Evolutionary conservation across 2,329 filamentous ascomycete species (phyloP).

Genomic region (Orbilia ellipsospora): DNA sequence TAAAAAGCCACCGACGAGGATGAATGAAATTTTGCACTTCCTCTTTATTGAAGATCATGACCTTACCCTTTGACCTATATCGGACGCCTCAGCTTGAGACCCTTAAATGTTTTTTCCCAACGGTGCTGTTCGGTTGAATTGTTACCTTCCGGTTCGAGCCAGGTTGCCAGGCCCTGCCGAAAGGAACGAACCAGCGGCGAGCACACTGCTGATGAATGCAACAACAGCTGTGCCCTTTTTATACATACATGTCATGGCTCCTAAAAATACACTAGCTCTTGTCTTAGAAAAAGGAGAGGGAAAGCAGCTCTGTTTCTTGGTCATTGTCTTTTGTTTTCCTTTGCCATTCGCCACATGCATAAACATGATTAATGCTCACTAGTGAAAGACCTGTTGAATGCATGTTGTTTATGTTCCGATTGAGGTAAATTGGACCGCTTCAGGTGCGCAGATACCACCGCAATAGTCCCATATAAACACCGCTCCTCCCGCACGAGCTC

Average conservation of each 20-base stretch:
- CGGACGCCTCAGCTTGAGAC: conserved; percentile 5
- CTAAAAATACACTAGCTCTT: conserved; percentile 9
- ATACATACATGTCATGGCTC: background rate
- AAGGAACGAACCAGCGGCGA: too few relatives aligned
- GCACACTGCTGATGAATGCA: too few relatives aligned
- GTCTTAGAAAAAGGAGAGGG: too few relatives aligned
- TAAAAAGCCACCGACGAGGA: too few relatives aligned
- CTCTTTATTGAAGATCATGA: background rate
- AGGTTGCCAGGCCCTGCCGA: background rate
- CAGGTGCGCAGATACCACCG: background rate
- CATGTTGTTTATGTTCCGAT: too few relatives aligned
- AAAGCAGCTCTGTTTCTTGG: too few relatives aligned
- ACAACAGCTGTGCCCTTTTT: too few relatives aligned
- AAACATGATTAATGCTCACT: too few relatives aligned
- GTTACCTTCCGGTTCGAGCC: conserved; percentile 5
- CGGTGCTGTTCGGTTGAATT: background rate
- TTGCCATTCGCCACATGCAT: background rate
- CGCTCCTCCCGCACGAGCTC: conserved; percentile 1
- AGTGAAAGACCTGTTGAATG: too few relatives aligned
- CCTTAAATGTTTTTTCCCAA: background rate
- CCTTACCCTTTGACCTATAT: background rate
- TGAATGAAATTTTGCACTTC: background rate
- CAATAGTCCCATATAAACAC: conserved; percentile 27
- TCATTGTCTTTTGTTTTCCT: background rate
- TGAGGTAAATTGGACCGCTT: conserved; percentile 41